Conservation (phyloP, 768 basidiomycete genomes). For the Pleurotus sapidus region DNA sequence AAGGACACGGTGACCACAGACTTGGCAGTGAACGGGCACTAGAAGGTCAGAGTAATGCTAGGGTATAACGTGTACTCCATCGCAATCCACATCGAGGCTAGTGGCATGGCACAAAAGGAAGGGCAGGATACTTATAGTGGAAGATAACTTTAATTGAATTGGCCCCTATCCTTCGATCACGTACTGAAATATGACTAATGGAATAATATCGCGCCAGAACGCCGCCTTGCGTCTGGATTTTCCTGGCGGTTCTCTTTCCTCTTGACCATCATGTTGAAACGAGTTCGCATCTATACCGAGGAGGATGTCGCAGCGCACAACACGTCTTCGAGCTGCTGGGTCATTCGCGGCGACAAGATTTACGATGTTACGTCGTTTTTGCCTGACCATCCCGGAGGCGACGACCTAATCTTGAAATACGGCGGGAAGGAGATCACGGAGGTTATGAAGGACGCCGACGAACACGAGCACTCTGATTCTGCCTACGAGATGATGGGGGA, state of each 20-base stretch:
- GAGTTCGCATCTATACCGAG: conserved; percentile 68
- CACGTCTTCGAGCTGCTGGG: conserved; percentile 69
- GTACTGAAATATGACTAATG: too few species aligned
- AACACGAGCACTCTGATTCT: conserved; percentile 88
- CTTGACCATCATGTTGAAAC: conserved; percentile 51
- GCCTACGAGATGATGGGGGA: conserved; percentile 93
- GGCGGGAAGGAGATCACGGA: conserved; percentile 82
- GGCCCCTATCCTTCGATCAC: too few species aligned
- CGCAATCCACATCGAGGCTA: too few species aligned
- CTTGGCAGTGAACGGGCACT: too few species aligned
- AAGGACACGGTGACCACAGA: too few species aligned
- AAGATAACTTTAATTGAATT: too few species aligned
- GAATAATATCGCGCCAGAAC: too few species aligned
- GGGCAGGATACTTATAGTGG: too few species aligned
- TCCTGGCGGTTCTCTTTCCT: not conserved
- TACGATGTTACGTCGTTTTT: conserved; percentile 89
- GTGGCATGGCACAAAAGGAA: too few species aligned
- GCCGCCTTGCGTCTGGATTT: not conserved
- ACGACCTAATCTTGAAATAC: conserved; percentile 80
- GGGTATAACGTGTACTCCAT: too few species aligned
- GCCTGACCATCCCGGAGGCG: conserved; percentile 90
- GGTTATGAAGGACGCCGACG: conserved; percentile 75
- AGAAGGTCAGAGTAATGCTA: too few species aligned
- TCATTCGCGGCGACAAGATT: conserved; percentile 76
- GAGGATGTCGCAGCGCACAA: conserved; percentile 74